Evolutionary conservation across 176 grass and related monocot genomes (phyloP).

Genomic region (Saccharum spontaneum): DNA sequence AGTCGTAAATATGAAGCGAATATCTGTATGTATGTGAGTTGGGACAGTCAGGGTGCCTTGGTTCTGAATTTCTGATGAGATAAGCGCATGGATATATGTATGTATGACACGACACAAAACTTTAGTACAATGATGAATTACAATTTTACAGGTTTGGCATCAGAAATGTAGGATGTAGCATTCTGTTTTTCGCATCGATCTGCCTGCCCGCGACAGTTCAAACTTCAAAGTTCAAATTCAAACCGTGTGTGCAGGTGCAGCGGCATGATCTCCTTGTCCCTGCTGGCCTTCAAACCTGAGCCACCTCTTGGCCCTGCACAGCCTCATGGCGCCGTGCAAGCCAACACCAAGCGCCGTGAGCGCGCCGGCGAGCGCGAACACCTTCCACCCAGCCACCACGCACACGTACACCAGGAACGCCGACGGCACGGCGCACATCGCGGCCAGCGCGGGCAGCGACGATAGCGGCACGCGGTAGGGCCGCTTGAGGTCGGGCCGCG

Average conservation of each 20-base stretch:
- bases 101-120: not conserved
- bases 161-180: not conserved
- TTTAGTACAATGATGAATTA: not conserved
- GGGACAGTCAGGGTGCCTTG: not conserved
- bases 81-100: not conserved
- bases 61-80: not conserved
- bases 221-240: not conserved
- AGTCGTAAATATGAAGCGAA: not conserved
- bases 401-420: constrained; percentile 26
- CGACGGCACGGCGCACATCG: constrained; percentile 20
- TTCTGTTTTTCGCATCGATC: not conserved
- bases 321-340: constrained; percentile 32
- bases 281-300: not conserved
- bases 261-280: not conserved
- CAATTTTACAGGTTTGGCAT: not conserved
- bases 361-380: constrained; percentile 9
- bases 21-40: not conserved
- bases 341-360: constrained; percentile 32
- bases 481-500: constrained; percentile 22
- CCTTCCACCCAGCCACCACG: constrained; percentile 25
- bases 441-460: constrained; percentile 20
- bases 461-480: constrained; percentile 52
- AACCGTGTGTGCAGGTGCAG: not conserved
- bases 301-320: constrained; percentile 42
- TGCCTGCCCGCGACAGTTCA: not conserved